Conservation (phyloP, 345 rosid species). For the Citrus glauca region DNA sequence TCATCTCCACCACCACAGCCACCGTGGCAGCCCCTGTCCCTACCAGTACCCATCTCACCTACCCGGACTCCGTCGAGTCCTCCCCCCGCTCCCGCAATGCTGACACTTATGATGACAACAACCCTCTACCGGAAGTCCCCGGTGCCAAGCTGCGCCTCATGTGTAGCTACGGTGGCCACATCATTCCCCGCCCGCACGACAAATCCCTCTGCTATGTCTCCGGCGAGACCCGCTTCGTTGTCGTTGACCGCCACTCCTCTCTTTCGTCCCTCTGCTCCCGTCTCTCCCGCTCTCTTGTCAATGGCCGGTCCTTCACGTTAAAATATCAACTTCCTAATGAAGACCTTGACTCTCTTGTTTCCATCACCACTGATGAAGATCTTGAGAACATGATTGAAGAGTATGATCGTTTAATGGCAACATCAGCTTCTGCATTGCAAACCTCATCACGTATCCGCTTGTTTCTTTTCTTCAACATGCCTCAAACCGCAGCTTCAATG, state of each 20-base stretch:
- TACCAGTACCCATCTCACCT: conserved; percentile 26
- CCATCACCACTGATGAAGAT: conserved; percentile 76
- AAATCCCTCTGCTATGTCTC: conserved; percentile 69
- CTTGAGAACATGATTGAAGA: conserved; percentile 84
- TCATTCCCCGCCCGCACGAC: conserved; percentile 90
- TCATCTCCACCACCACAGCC: conserved; percentile 9
- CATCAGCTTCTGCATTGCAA: conserved; percentile 29
- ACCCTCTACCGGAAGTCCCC: conserved; percentile 52
- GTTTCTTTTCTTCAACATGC: conserved; percentile 63
- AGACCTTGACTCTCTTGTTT: conserved; percentile 82
- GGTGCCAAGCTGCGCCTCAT: conserved; percentile 73
- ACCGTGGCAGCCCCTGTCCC: conserved; percentile 20
- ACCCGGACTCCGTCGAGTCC: conserved; percentile 36
- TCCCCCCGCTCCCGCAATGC: conserved; percentile 45
- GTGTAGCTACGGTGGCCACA: conserved; percentile 89
- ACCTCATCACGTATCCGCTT: conserved; percentile 52
- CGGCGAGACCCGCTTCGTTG: conserved; percentile 69
- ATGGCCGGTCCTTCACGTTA: conserved; percentile 59
- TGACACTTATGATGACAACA: conserved; percentile 15
- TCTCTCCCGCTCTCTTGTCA: conserved; percentile 62
- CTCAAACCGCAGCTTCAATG: conserved; percentile 73
- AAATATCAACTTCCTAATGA: conserved; percentile 87
- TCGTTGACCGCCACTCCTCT: conserved; percentile 59
- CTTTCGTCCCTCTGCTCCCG: conserved; percentile 46
- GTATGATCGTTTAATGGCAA: conserved; percentile 46